Evolutionary conservation across 768 basidiomycete species (phyloP).

Genomic region (Lentinula guzmanii): DNA sequence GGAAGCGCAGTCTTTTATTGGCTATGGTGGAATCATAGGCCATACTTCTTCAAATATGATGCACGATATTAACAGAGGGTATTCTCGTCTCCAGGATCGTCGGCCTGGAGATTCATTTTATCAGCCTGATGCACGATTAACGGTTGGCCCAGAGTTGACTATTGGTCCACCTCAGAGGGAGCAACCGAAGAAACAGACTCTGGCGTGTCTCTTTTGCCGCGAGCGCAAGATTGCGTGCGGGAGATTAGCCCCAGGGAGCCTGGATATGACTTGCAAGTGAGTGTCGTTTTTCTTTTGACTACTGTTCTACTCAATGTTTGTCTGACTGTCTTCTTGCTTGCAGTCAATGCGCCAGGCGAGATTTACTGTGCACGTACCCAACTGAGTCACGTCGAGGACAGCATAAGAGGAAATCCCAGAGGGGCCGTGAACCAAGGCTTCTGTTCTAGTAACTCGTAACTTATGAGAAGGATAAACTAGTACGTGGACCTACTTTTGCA

Average conservation of each 20-base stretch:
- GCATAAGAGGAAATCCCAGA: slow-evolving; percentile 1
- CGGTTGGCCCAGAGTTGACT: background rate
- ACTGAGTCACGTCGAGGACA: slow-evolving; percentile 4
- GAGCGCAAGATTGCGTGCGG: slow-evolving; percentile 2
- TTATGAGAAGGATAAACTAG: no score
- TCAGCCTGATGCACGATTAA: background rate
- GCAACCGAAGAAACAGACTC: background rate
- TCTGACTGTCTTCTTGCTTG: background rate
- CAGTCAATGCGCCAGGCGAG: background rate
- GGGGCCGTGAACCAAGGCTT: background rate
- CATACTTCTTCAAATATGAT: background rate
- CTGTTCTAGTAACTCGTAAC: background rate
- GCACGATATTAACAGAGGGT: background rate
- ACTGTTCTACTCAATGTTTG: background rate
- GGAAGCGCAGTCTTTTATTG: background rate
- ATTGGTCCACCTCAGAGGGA: background rate
- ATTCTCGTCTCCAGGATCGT: background rate
- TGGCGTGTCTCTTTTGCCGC: slow-evolving; percentile 1
- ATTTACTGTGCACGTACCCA: background rate
- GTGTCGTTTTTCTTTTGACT: background rate
- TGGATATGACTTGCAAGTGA: background rate
- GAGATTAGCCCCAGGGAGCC: background rate
- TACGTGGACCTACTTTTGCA: no score
- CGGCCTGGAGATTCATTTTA: background rate
- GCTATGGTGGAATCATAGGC: no score